Base-by-base conservation (phyloP, 768 basidiomycete species). In the Mycena vulgaris region DNA sequence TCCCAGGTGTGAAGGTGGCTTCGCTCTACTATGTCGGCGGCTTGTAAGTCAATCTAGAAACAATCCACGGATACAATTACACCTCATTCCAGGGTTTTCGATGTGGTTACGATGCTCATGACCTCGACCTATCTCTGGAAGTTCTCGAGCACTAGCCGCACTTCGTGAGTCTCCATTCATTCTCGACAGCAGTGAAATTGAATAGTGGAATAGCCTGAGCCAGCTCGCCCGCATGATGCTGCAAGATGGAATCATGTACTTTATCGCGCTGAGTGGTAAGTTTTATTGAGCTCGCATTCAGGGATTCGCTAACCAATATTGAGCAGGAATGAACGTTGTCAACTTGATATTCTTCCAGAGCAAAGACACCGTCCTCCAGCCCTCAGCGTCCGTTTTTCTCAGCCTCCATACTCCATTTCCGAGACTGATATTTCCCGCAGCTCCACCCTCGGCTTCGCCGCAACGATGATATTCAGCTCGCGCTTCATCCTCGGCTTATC, bases 401-500 rank as follows among this genome's bases (percentile, higher is more conserved):
- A n/a, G 60, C 2, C 45, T 8, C 25, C 27, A 10, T 25, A 37
- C 13, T 27, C 47, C 23, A 35, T 33, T 6, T 17, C 40, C 33
- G 62, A 37, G 2, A 19, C 17, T 57, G 6, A 57, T n/a, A 5
- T 28, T 14, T 37, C 7, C 17, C 1, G 17, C 14, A 60, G 58
- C 21, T 28, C 40, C 8, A 27, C 58, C 17, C 68, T 69, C n/a
- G 68, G 68, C 16, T 42, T 69, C 35, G 68, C 68, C 9, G 45
- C 62, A 2, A 69, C 68, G 3, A 69, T 64, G 68, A 72, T 72
- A n/a, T 72, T 72, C 63, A 72, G 71, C 45, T 16, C 56, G 21
- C 60, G 71, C 5, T 72, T 72, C 52, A 57, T 72, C 51, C 51
- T 72, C n/a, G 69, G 69, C 45, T 68, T 72, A 25, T 72, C 71